Evolutionary conservation across 2,329 filamentous ascomycete species (phyloP).

Genomic region (Stachybotrys echinatus): DNA sequence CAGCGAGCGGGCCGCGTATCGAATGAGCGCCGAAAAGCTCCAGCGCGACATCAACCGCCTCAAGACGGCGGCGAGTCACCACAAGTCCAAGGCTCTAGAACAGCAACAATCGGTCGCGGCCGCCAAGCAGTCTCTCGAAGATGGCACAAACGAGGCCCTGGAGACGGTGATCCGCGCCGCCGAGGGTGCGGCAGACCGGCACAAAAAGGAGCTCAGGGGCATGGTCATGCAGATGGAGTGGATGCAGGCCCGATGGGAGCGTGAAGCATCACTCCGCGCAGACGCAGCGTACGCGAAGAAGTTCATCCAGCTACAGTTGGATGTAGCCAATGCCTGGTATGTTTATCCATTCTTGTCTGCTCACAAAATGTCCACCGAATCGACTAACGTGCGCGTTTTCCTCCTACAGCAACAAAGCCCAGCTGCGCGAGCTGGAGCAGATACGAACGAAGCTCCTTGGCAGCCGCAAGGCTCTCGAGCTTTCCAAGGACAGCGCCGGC

Average conservation of each 20-base stretch:
- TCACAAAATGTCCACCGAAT: neutral
- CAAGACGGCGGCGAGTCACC: slow-evolving; percentile 30
- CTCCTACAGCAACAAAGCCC: slow-evolving; percentile 74
- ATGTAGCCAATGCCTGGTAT: slow-evolving; percentile 86
- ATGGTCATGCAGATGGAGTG: slow-evolving; percentile 87
- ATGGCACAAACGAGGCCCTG: slow-evolving; percentile 44
- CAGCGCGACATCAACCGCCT: slow-evolving; percentile 44
- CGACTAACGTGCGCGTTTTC: slow-evolving; percentile 1
- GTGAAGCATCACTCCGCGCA: slow-evolving; percentile 74
- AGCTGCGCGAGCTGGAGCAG: slow-evolving; percentile 77
- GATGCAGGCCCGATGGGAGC: slow-evolving; percentile 73
- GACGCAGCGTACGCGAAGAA: slow-evolving; percentile 84
- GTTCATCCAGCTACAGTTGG: slow-evolving; percentile 72
- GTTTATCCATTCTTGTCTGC: slow-evolving; percentile 30
- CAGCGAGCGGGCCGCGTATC: slow-evolving; percentile 56
- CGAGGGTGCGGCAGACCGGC: slow-evolving; percentile 60
- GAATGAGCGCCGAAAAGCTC: slow-evolving; percentile 49
- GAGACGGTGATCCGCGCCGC: slow-evolving; percentile 54
- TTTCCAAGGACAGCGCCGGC: slow-evolving; percentile 16
- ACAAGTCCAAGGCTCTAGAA: slow-evolving; percentile 11
- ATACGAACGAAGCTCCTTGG: slow-evolving; percentile 54
- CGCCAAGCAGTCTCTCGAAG: slow-evolving; percentile 19
- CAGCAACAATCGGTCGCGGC: slow-evolving; percentile 16
- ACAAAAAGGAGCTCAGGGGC: slow-evolving; percentile 73
- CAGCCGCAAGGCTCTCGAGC: slow-evolving; percentile 28